Percentiles rank a stretch among this genome's conserved stretches.
Conservation (phyloP, 805 yeast genomes). For the Candida argentea region DNA sequence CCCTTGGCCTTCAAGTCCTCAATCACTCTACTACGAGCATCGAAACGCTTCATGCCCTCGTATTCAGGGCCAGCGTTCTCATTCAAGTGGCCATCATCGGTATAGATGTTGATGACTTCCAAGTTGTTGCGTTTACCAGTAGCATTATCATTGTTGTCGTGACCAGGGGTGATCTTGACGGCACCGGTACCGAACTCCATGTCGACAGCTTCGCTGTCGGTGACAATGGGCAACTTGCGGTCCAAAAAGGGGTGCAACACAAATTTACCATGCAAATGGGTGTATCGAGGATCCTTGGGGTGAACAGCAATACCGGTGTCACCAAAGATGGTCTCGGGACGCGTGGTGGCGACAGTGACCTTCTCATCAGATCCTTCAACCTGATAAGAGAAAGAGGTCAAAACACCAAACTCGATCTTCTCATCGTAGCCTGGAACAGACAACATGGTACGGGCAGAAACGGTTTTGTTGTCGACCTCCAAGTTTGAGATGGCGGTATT, state of each 20-base stretch:
- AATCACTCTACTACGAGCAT: constrained; percentile 80
- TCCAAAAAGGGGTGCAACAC: constrained; percentile 85
- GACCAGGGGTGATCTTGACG: constrained; percentile 97
- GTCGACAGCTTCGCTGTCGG: constrained; percentile 91
- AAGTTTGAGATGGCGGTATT: constrained; percentile 93
- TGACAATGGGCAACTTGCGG: constrained; percentile 76
- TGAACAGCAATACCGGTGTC: constrained; percentile 98
- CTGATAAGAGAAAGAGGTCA: constrained; percentile 90
- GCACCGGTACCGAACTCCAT: constrained; percentile 99
- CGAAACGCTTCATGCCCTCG: constrained; percentile 86
- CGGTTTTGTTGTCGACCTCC: constrained; percentile 89
- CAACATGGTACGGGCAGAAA: constrained; percentile 70
- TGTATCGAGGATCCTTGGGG: constrained; percentile 89
- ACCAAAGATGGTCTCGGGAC: constrained; percentile 98
- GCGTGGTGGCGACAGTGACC: constrained; percentile 90
- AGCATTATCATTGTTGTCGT: constrained; percentile 92
- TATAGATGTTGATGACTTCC: constrained; percentile 80
- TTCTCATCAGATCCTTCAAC: constrained; percentile 81
- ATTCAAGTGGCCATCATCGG: constrained; percentile 87
- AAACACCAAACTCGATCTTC: constrained; percentile 90
- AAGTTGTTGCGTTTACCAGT: constrained; percentile 92
- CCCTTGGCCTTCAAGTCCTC: constrained; percentile 68
- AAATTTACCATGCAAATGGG: constrained; percentile 88
- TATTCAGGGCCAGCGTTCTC: constrained; percentile 85
- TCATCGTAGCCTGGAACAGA: constrained; percentile 86